Evolutionary conservation across 768 basidiomycete genomes (phyloP).

Genomic region (Royoungia palumana): DNA sequence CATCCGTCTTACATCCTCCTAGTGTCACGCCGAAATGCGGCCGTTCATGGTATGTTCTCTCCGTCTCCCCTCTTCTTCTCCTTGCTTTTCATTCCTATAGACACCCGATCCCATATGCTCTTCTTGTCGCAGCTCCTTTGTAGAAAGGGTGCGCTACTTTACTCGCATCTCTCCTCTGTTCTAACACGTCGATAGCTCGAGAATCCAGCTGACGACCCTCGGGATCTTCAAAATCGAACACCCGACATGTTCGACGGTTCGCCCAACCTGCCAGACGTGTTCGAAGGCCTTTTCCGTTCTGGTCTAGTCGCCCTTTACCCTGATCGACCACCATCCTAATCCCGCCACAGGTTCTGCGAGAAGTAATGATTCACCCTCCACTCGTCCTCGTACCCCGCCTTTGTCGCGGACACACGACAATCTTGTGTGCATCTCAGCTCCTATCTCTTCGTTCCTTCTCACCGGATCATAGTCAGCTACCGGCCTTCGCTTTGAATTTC

Average conservation of each 20-base stretch:
- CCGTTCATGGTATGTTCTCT: conserved; percentile 69
- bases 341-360: conserved; percentile 5
- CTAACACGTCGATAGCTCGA: conserved; percentile 54
- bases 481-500: conserved; percentile 38
- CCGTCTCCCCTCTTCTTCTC: neutral
- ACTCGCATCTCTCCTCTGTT: neutral
- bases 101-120: conserved; percentile 81
- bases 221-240: conserved; percentile 49
- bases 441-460: neutral
- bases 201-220: conserved; percentile 70
- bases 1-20: conserved; percentile 9
- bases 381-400: conserved; percentile 16
- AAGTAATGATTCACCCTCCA: neutral
- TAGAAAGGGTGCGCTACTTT: conserved; percentile 60
- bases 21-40: conserved; percentile 89
- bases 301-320: conserved; percentile 12
- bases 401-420: conserved; percentile 14
- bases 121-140: conserved; percentile 76
- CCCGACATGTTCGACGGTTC: conserved; percentile 26
- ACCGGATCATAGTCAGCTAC: conserved; percentile 10
- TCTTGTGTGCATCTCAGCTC: conserved; percentile 10
- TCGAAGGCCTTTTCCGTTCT: conserved; percentile 51
- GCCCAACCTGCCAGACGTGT: conserved; percentile 35
- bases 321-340: neutral
- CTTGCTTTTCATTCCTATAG: conserved; percentile 36